Percentiles rank a stretch among this genome's conserved stretches.
These are phyloP conservation scores for Trichoderma sp. DNA, from an alignment of 2,329 filamentous ascomycete species.

Conservation along the genomic window DNA sequence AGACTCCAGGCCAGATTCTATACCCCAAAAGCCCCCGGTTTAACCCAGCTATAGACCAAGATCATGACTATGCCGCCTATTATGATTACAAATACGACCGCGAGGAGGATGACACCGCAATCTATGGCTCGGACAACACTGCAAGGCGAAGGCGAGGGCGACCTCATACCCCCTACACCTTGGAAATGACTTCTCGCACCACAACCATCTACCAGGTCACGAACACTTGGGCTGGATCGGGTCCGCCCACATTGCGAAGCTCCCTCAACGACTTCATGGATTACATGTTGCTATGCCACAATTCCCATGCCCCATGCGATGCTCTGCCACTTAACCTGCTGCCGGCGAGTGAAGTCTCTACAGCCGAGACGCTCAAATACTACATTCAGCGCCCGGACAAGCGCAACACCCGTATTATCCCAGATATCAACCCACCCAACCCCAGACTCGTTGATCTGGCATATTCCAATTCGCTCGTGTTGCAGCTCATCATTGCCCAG, in stretches of 20 bases:
- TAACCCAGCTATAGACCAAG: not conserved
- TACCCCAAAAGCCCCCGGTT: not conserved
- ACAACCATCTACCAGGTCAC: not conserved
- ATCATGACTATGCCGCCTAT: constrained; percentile 1
- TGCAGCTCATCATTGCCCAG: constrained; percentile 47
- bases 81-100: not conserved
- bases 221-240: not conserved
- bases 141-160: not conserved
- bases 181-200: not conserved
- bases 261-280: not conserved
- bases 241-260: not conserved
- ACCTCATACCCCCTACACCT: not conserved
- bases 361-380: constrained; percentile 44
- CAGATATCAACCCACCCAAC: constrained; percentile 44
- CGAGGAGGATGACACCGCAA: too few relatives aligned
- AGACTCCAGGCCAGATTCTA: not conserved
- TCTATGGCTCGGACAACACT: not conserved
- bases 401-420: constrained; percentile 48
- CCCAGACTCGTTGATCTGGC: constrained; percentile 45
- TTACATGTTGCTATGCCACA: not conserved
- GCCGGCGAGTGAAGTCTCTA: constrained; percentile 34
- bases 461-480: constrained; percentile 43
- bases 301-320: not conserved
- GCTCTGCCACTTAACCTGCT: constrained; percentile 31
- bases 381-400: constrained; percentile 43